A percentile compares a stretch with the other conserved stretches of the same genome.
phyloP scores from a whole-genome alignment of 768 basidiomycete species.

The Pleurotus platypus region DNA sequence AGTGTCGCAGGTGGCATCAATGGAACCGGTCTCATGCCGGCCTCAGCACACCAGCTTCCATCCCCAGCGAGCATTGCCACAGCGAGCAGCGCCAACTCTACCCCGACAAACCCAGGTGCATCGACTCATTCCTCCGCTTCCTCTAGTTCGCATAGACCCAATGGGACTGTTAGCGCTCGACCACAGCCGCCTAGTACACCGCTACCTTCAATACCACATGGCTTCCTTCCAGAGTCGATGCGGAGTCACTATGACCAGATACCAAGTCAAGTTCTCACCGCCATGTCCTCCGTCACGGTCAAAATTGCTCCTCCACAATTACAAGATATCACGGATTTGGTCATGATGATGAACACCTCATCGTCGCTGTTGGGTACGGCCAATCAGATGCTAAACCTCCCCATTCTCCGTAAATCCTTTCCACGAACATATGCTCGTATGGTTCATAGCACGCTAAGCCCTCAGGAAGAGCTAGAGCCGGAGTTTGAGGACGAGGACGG shows the following conservation, averaged over 20 bases:
- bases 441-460: constrained; percentile 57
- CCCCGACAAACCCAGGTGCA: constrained; percentile 62
- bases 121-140: constrained; percentile 27
- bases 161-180: constrained; percentile 22
- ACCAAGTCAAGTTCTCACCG: constrained; percentile 37
- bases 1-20: constrained; percentile 1
- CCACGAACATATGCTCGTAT: constrained; percentile 75
- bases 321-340: constrained; percentile 39
- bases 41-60: constrained; percentile 48
- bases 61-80: constrained; percentile 71
- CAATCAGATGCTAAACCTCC: constrained; percentile 57
- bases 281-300: constrained; percentile 39
- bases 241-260: constrained; percentile 32
- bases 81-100: constrained; percentile 72
- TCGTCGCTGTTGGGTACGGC: constrained; percentile 46
- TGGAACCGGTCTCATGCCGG: constrained; percentile 19
- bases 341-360: constrained; percentile 33
- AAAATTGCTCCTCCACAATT: constrained; percentile 40
- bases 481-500: constrained; percentile 85
- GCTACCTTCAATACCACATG: constrained; percentile 25
- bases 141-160: constrained; percentile 24
- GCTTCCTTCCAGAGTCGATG: constrained; percentile 34
- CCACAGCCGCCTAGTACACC: neutral
- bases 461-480: constrained; percentile 72
- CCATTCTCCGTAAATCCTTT: constrained; percentile 66